phyloP scores from a whole-genome alignment of 1,139 yeast species.

The Geotrichum bryndzae region DNA sequence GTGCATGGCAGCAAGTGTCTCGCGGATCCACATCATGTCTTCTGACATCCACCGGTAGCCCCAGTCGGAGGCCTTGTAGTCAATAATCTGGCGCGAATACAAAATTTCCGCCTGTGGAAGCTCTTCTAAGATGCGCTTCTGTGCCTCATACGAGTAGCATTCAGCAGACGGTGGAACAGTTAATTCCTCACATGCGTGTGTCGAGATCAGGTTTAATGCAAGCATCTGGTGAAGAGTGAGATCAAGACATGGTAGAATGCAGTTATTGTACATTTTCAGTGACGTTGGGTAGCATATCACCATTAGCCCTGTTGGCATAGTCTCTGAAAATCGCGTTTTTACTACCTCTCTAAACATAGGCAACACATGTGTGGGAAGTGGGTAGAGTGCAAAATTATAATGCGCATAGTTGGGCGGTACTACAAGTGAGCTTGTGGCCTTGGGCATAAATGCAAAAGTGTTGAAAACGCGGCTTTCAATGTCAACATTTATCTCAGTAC shows the following conservation, averaged over 20 bases:
- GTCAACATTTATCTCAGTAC: neutral
- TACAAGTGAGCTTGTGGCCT: slow-evolving; percentile 2
- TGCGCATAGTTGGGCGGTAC: slow-evolving; percentile 27
- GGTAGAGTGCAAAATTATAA: slow-evolving; percentile 23
- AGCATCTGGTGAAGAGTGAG: slow-evolving; percentile 27
- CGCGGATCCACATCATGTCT: slow-evolving; percentile 24
- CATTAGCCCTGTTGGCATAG: slow-evolving; percentile 26
- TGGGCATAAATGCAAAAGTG: slow-evolving; percentile 20
- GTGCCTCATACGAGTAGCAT: slow-evolving; percentile 18
- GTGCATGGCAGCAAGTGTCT: slow-evolving; percentile 16
- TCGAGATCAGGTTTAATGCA: slow-evolving; percentile 26
- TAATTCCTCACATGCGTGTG: slow-evolving; percentile 27
- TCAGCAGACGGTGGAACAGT: slow-evolving; percentile 24
- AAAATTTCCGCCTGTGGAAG: slow-evolving; percentile 21
- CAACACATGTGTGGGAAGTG: slow-evolving; percentile 27
- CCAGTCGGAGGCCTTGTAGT: slow-evolving; percentile 23
- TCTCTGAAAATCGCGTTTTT: slow-evolving; percentile 23
- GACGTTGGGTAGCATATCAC: slow-evolving; percentile 28
- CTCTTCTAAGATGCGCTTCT: slow-evolving; percentile 14
- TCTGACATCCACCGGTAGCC: slow-evolving; percentile 26
- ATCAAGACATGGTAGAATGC: slow-evolving; percentile 28
- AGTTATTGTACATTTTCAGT: slow-evolving; percentile 20
- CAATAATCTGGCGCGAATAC: slow-evolving; percentile 16
- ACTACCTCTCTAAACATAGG: slow-evolving; percentile 23
- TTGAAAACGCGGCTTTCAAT: slow-evolving; percentile 19